Conservation (phyloP, 805 yeast genomes). For the Saccharomycopsis sp. region DNA sequence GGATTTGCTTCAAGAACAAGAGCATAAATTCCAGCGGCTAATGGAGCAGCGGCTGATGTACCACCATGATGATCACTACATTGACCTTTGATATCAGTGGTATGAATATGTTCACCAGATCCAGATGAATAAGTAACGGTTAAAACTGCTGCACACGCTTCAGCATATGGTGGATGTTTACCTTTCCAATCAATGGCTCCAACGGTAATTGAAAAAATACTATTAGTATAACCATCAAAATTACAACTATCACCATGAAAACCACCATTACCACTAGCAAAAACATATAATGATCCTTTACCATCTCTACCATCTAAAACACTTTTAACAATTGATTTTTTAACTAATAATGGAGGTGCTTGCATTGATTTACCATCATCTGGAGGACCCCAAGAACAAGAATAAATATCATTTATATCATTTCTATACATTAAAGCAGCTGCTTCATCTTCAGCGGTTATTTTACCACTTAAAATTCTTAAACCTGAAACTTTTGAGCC, state of each 20-base stretch:
- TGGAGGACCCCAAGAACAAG: slow-evolving; percentile 98
- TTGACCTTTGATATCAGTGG: slow-evolving; percentile 62
- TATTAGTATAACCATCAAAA: slow-evolving; percentile 94
- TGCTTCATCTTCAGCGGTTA: slow-evolving; percentile 86
- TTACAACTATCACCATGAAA: slow-evolving; percentile 79
- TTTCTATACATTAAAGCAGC: slow-evolving; percentile 71
- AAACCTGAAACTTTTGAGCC: slow-evolving; percentile 81
- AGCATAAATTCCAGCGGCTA: slow-evolving; percentile 93
- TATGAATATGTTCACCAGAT: slow-evolving; percentile 77
- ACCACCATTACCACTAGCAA: slow-evolving; percentile 96
- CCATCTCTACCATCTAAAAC: slow-evolving; percentile 68
- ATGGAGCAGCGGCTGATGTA: slow-evolving; percentile 97
- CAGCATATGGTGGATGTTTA: slow-evolving; percentile 80
- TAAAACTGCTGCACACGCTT: slow-evolving; percentile 89
- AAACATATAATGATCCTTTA: slow-evolving; percentile 84
- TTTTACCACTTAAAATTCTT: slow-evolving; percentile 71
- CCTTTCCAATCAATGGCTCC: slow-evolving; percentile 89
- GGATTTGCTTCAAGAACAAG: slow-evolving; percentile 78
- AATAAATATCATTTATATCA: slow-evolving; percentile 83
- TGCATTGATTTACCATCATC: slow-evolving; percentile 86
- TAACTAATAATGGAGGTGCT: slow-evolving; percentile 70
- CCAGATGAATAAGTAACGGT: slow-evolving; percentile 92
- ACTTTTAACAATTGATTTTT: slow-evolving; percentile 78
- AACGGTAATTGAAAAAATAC: slow-evolving; percentile 89
- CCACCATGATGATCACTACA: slow-evolving; percentile 85